phyloP scores from a whole-genome alignment of 768 basidiomycete species.

The Trametes elegans region DNA sequence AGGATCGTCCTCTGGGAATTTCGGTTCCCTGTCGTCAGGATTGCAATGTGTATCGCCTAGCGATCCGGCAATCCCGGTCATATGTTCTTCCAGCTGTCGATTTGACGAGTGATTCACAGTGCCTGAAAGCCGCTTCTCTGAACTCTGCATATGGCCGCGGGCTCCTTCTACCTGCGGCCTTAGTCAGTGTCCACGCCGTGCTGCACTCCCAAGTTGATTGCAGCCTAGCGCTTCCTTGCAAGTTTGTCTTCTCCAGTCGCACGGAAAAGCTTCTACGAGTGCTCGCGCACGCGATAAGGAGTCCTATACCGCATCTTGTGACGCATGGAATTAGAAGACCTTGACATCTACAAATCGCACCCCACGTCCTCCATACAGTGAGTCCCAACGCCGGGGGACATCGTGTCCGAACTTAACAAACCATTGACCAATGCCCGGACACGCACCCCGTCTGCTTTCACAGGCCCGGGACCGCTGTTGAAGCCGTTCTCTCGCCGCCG shows the following conservation, averaged over 20 bases:
- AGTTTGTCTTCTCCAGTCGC: neutral
- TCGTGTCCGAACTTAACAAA: conserved; percentile 7
- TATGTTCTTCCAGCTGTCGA: neutral
- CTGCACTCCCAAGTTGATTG: neutral
- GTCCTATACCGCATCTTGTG: neutral
- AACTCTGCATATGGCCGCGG: neutral
- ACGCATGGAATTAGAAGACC: neutral
- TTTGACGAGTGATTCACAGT: no score
- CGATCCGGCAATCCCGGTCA: neutral
- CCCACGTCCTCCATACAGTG: neutral
- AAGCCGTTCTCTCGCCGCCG: conserved; percentile 13
- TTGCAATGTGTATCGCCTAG: neutral
- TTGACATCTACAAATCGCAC: neutral
- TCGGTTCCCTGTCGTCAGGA: neutral
- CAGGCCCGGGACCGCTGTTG: conserved; percentile 1
- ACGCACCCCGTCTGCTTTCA: neutral
- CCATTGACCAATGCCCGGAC: conserved; percentile 1
- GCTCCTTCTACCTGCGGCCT: neutral
- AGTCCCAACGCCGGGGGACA: neutral
- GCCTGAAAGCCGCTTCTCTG: no score
- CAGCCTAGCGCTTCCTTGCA: neutral
- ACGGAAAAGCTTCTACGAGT: neutral
- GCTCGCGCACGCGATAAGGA: conserved; percentile 6
- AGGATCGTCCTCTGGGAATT: neutral
- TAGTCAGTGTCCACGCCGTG: neutral